phyloP scores from a whole-genome alignment of 305 asterid species.

The Fraxinus platypoda region DNA sequence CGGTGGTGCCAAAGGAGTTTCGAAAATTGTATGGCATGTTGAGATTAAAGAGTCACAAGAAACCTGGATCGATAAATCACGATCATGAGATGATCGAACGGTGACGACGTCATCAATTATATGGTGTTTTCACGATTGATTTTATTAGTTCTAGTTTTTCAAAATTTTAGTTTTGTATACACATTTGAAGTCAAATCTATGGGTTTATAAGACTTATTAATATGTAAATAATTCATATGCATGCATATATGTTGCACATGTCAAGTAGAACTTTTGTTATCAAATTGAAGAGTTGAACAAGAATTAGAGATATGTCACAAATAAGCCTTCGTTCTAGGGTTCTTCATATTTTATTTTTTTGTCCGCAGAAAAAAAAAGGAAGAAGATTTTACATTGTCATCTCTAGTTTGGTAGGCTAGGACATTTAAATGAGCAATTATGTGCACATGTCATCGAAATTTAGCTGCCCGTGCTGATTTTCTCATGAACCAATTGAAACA shows the following conservation, averaged over 20 bases:
- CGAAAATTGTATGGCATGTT: slow-evolving; percentile 53
- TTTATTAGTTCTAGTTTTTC: not conserved
- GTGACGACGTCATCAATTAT: slow-evolving; percentile 13
- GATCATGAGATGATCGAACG: slow-evolving; percentile 40
- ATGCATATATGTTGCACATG: not conserved
- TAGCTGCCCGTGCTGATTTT: too few relatives aligned
- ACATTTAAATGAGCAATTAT: slow-evolving; percentile 19
- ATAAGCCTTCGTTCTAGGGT: too few relatives aligned
- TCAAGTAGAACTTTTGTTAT: not conserved
- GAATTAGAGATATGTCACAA: too few relatives aligned
- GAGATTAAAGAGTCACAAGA: slow-evolving; percentile 47
- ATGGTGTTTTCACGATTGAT: not conserved
- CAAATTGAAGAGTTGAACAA: not conserved
- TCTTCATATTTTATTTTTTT: too few relatives aligned
- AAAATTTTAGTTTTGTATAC: not conserved
- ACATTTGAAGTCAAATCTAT: not conserved
- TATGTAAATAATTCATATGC: not conserved
- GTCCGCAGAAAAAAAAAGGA: too few relatives aligned
- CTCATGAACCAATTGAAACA: slow-evolving; percentile 32
- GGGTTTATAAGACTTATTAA: not conserved
- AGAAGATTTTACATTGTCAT: too few relatives aligned
- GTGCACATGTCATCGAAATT: slow-evolving; percentile 35
- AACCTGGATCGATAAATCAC: slow-evolving; percentile 37
- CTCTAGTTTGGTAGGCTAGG: not conserved
- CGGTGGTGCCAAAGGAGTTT: slow-evolving; percentile 48